phyloP scores from a whole-genome alignment of 768 basidiomycete genomes.

The Termitomyces sp. region DNA sequence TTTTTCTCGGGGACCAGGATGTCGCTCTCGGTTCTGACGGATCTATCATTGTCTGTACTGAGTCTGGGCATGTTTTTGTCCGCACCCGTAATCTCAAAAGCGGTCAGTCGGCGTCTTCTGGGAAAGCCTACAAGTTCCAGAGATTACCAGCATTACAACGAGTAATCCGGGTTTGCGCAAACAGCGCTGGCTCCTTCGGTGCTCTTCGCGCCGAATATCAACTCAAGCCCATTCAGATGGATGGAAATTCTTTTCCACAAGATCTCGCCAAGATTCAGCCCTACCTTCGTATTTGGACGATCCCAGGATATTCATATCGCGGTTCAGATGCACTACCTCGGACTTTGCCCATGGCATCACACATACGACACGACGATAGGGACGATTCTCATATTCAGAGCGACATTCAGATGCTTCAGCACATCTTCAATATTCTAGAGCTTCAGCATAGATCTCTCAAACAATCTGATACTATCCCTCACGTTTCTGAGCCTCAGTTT shows the following conservation, averaged over 20 bases:
- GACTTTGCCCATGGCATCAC: not conserved
- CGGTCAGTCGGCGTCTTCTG: conserved; percentile 19
- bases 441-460: conserved; percentile 22
- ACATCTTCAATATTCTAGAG: conserved; percentile 28
- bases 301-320: not conserved
- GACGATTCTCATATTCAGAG: conserved; percentile 32
- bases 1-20: conserved; percentile 43
- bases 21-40: conserved; percentile 87
- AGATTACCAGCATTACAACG: conserved; percentile 81
- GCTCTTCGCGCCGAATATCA: conserved; percentile 74
- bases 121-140: conserved; percentile 70
- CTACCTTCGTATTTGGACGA: conserved; percentile 33
- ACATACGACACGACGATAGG: conserved; percentile 18
- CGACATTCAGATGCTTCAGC: conserved; percentile 29
- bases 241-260: conserved; percentile 52
- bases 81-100: conserved; percentile 52
- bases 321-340: not conserved
- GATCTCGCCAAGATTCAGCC: conserved; percentile 69
- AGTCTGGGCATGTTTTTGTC: conserved; percentile 91
- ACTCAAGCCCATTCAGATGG: conserved; percentile 48
- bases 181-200: conserved; percentile 83
- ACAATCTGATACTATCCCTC: conserved; percentile 2
- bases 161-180: conserved; percentile 79
- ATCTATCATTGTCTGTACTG: conserved; percentile 86
- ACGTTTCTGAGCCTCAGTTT: conserved; percentile 14